Evolutionary conservation across 495 filamentous ascomycete genomes (phyloP).

Genomic region (Hyaloscypha hepaticicola): DNA sequence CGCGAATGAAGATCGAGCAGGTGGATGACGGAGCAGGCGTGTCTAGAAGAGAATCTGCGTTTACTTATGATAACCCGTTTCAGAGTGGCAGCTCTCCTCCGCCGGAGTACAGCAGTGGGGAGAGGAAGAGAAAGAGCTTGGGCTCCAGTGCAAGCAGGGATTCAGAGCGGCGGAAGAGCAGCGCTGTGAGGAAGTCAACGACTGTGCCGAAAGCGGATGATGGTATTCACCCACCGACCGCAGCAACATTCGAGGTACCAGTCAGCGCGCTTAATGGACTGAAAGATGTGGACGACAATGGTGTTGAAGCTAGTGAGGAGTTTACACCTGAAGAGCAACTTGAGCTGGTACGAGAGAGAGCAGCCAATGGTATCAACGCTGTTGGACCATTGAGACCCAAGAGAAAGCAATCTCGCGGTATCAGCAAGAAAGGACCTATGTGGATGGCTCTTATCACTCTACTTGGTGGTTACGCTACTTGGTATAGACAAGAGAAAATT

Average conservation of each 20-base stretch:
- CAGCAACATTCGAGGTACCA: slow-evolving; percentile 43
- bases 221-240: slow-evolving; percentile 41
- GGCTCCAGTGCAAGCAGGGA: slow-evolving; percentile 15
- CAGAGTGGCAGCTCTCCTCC: slow-evolving; percentile 68
- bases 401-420: slow-evolving; percentile 26
- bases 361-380: slow-evolving; percentile 40
- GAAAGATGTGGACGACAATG: slow-evolving; percentile 31
- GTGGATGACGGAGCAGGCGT: slow-evolving; percentile 30
- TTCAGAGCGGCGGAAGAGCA: slow-evolving; percentile 17
- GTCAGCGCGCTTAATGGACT: slow-evolving; percentile 25
- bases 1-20: slow-evolving; percentile 44
- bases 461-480: slow-evolving; percentile 68
- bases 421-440: slow-evolving; percentile 44
- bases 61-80: slow-evolving; percentile 90
- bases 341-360: slow-evolving; percentile 65
- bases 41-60: slow-evolving; percentile 53
- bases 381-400: slow-evolving; percentile 31
- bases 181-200: slow-evolving; percentile 13
- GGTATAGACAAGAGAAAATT: slow-evolving; percentile 92
- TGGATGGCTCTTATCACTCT: slow-evolving; percentile 66
- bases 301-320: slow-evolving; percentile 73
- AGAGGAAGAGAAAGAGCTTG: slow-evolving; percentile 25
- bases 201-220: slow-evolving; percentile 28
- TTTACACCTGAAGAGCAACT: slow-evolving; percentile 89
- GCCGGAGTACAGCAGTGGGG: slow-evolving; percentile 14